These are phyloP conservation scores for Cladosporium sp. DNA, from an alignment of 2,329 filamentous ascomycete species.

Conservation along the genomic window DNA sequence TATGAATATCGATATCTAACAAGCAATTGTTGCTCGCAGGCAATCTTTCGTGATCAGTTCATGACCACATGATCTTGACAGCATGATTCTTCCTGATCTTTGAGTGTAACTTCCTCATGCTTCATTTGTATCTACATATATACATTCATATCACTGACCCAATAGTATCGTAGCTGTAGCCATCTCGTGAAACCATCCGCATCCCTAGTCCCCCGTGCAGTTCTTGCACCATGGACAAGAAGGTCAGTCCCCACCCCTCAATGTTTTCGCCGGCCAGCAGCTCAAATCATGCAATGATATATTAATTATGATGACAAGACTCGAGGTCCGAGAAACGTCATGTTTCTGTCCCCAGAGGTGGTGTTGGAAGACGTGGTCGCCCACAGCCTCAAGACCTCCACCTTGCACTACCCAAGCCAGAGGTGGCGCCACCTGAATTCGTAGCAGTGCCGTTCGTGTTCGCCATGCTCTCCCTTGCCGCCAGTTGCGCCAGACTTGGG, in stretches of 20 bases:
- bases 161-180: background rate
- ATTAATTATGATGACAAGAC: background rate
- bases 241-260: background rate
- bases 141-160: slow-evolving; percentile 14
- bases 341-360: background rate
- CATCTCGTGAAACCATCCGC: background rate
- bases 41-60: background rate
- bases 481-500: slow-evolving; percentile 26
- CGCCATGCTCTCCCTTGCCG: slow-evolving; percentile 31
- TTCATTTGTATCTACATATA: slow-evolving; percentile 15
- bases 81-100: background rate
- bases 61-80: background rate
- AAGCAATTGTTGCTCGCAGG: background rate
- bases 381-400: slow-evolving; percentile 6
- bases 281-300: slow-evolving; percentile 2
- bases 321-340: background rate
- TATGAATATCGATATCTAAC: background rate
- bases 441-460: slow-evolving; percentile 17
- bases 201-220: background rate
- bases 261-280: slow-evolving; percentile 14
- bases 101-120: background rate
- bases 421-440: slow-evolving; percentile 1
- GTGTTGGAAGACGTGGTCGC: background rate
- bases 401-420: slow-evolving; percentile 9
- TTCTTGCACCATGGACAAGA: background rate